Evolutionary conservation across 164 flowering plant genomes (phyloP), one percentile per base, ranked within the genome.

Genomic region (Macadamia tetraphylla): DNA sequence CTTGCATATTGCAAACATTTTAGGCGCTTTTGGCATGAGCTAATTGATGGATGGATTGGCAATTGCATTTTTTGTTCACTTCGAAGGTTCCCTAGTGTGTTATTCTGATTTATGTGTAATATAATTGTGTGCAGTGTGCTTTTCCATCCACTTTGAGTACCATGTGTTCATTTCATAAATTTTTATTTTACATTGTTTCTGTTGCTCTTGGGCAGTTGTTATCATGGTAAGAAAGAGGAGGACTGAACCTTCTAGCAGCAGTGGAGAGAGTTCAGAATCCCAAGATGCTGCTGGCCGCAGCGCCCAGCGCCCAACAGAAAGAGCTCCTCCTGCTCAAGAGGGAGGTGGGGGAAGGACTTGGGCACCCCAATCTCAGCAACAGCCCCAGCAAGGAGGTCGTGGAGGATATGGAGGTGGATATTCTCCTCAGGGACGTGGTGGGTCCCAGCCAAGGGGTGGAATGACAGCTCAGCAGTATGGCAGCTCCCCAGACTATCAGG

Each of bases 221-320:
- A 74, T 57, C 70, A 92, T 92, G 96, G 86, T 67, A 62, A 78
- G 88, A 75, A 90, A 89, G 87, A 86, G 67, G 75, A 87, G 88
- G 75, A 83, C 82, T 62, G 87, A 82, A 1, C 69, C 17, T 60
- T 77, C 85, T 49, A 71, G 83, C 29, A 74, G 44, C 9, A 42
- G 77, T 6, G 83, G 86, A 32, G 90, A 85, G 71, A 78, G 89
- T 69, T 86, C 93, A 13, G 84, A 77, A 55, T 30, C 88, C 42
- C 92, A 79, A 44, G 85, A 86, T 49, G 75, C 66, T 1, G 73
- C 75, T 71, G 88, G 85, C n/a, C 79, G 80, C 57, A 90, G 86
- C 23, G n/a, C 79, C 15, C 94, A 81, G 32, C 87, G 71, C 1
- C 83, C 86, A 48, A 29, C 67, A 11, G 73, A 70, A n/a, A 63